Percentiles rank a stretch among this genome's conserved stretches.
phyloP scores from a whole-genome alignment of 148 eudicot genomes.

The Agrostemma githago region DNA sequence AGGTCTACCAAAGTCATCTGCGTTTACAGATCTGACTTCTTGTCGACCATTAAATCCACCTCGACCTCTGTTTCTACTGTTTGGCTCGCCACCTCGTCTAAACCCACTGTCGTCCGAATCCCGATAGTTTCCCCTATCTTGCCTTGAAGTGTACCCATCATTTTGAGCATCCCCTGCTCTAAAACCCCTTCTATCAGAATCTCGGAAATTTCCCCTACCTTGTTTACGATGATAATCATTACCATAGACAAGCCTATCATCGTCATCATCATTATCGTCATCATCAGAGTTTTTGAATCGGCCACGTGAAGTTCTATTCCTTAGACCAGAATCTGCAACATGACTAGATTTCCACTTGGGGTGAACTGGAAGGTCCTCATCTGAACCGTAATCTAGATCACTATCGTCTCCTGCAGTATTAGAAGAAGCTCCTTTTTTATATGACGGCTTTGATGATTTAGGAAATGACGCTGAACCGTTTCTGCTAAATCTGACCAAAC shows the following conservation, averaged over 20 bases:
- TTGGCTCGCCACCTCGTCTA: constrained; percentile 4
- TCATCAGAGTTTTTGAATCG: constrained; percentile 44
- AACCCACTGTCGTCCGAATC: neutral
- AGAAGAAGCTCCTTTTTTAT: constrained; percentile 26
- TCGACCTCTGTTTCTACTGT: constrained; percentile 28
- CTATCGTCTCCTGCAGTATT: constrained; percentile 33
- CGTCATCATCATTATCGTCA: constrained; percentile 55
- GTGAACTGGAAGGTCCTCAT: constrained; percentile 70
- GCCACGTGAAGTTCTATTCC: constrained; percentile 32
- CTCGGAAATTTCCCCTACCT: constrained; percentile 6
- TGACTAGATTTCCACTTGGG: constrained; percentile 74
- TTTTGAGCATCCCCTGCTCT: constrained; percentile 25
- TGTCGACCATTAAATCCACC: constrained; percentile 28
- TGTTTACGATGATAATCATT: constrained; percentile 37
- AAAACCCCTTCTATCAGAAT: constrained; percentile 16
- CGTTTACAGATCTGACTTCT: constrained; percentile 16
- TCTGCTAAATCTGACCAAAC: constrained; percentile 21
- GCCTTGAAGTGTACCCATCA: neutral
- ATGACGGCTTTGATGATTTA: constrained; percentile 33
- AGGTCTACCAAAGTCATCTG: constrained; percentile 27
- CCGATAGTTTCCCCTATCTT: constrained; percentile 3
- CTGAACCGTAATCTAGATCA: constrained; percentile 57
- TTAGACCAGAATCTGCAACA: constrained; percentile 42
- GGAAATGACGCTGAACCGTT: constrained; percentile 26
- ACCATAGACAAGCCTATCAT: constrained; percentile 45